A percentile compares a stretch with the other conserved stretches of the same genome.
Evolutionary conservation across 306 rosid species (phyloP).

Genomic region (Trifolium dubium): DNA sequence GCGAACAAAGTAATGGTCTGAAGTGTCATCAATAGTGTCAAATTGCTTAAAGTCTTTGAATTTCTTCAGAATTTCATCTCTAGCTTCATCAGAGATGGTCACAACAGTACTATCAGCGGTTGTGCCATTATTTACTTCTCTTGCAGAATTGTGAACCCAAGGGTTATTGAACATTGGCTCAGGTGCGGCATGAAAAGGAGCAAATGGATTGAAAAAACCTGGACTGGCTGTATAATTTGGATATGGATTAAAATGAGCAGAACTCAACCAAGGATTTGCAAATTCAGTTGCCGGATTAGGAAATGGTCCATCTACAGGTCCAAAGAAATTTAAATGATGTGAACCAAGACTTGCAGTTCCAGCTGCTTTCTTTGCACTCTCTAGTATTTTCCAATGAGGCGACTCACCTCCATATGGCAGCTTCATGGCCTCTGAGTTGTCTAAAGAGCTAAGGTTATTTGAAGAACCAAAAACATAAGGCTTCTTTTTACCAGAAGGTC

Average conservation of each 20-base stretch:
- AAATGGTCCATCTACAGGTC: slow-evolving; percentile 27
- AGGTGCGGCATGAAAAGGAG: slow-evolving; percentile 39
- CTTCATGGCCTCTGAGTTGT: slow-evolving; percentile 45
- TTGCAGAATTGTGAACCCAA: slow-evolving; percentile 47
- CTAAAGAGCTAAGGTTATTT: slow-evolving; percentile 34
- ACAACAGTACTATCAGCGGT: slow-evolving; percentile 41
- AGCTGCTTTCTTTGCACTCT: slow-evolving; percentile 38
- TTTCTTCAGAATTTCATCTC: slow-evolving; percentile 62
- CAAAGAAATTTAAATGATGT: slow-evolving; percentile 28
- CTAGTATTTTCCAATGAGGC: slow-evolving; percentile 38
- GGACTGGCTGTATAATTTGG: slow-evolving; percentile 34
- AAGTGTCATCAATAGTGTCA: slow-evolving; percentile 70
- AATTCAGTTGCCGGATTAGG: slow-evolving; percentile 43
- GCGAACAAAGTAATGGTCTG: slow-evolving; percentile 63
- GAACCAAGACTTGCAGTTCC: slow-evolving; percentile 30
- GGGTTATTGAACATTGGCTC: slow-evolving; percentile 42
- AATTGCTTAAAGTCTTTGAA: slow-evolving; percentile 69
- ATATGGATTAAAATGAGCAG: slow-evolving; percentile 37
- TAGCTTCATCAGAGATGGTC: slow-evolving; percentile 46
- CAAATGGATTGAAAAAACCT: slow-evolving; percentile 43
- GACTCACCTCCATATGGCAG: slow-evolving; percentile 49
- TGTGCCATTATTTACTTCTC: slow-evolving; percentile 36
- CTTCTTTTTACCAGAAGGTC: slow-evolving; percentile 59
- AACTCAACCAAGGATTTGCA: slow-evolving; percentile 37
- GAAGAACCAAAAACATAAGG: slow-evolving; percentile 42